Conservation (phyloP, 805 yeast genomes). For the Pichia exigua region DNA sequence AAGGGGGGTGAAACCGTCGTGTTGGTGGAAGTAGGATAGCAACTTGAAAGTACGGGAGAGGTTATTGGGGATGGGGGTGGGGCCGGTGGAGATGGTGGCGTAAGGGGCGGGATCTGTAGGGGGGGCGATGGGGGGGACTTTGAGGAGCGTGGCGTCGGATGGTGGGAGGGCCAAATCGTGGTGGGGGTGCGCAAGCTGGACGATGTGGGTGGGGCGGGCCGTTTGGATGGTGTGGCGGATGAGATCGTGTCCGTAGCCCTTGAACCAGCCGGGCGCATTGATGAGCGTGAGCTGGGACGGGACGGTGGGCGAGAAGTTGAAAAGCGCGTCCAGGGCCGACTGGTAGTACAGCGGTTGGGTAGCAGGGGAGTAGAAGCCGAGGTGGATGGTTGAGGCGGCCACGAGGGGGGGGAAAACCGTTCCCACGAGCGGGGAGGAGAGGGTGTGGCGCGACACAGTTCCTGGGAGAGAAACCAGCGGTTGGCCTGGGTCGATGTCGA, state of each 20-base stretch:
- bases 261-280: background rate
- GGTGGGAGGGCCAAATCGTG: background rate
- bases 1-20: background rate
- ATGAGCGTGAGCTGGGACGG: background rate
- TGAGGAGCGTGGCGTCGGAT: background rate
- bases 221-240: background rate
- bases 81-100: background rate
- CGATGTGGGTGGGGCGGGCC: background rate
- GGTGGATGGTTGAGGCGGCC: background rate
- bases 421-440: background rate
- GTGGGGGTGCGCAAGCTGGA: background rate
- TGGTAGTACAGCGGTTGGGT: background rate
- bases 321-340: background rate
- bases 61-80: background rate
- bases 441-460: background rate
- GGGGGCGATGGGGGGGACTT: background rate
- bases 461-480: background rate
- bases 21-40: background rate
- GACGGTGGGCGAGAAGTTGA: background rate
- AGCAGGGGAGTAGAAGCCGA: background rate
- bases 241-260: background rate
- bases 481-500: background rate
- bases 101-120: too few relatives aligned
- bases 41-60: background rate
- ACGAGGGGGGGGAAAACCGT: background rate